Percentiles rank a stretch among this genome's conserved stretches.
Evolutionary conservation across 2,329 filamentous ascomycete species (phyloP).

Genomic region (Penicillium sp.): DNA sequence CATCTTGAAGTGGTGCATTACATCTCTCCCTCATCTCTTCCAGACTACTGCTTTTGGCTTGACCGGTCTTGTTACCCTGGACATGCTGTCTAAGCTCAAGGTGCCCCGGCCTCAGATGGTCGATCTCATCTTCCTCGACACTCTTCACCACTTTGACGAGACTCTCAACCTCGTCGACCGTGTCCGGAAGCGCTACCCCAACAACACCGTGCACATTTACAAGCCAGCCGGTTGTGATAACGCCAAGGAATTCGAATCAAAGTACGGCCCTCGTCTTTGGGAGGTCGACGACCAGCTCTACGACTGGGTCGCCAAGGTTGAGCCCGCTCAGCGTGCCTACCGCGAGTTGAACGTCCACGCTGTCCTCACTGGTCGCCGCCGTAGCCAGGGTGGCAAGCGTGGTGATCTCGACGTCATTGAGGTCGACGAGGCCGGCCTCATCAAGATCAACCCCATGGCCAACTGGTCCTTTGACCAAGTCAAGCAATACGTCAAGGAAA

Average conservation of each 20-base stretch:
- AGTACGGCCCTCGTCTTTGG: conserved; percentile 79
- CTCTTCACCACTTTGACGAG: conserved; percentile 74
- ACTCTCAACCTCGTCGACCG: conserved; percentile 69
- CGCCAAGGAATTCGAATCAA: conserved; percentile 69
- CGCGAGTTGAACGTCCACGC: conserved; percentile 79
- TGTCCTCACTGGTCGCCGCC: conserved; percentile 83
- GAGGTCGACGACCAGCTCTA: conserved; percentile 82
- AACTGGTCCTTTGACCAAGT: conserved; percentile 93
- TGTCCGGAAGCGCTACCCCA: conserved; percentile 69
- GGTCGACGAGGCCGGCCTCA: conserved; percentile 79
- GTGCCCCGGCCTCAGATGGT: conserved; percentile 47
- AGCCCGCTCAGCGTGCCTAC: conserved; percentile 90
- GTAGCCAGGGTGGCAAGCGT: conserved; percentile 88
- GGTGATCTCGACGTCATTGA: conserved; percentile 88
- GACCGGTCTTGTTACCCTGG: conserved; percentile 73
- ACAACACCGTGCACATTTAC: conserved; percentile 79
- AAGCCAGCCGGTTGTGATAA: conserved; percentile 73
- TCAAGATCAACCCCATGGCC: conserved; percentile 97
- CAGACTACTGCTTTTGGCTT: conserved; percentile 80
- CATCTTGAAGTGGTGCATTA: conserved; percentile 85
- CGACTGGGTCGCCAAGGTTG: conserved; percentile 96
- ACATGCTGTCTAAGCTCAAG: conserved; percentile 56
- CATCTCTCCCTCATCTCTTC: conserved; percentile 82
- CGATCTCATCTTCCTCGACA: conserved; percentile 69
- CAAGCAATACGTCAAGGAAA: conserved; percentile 74